Evolutionary conservation across 495 filamentous ascomycete species (phyloP).

Genomic region (Aspergillus bertholletiae): DNA sequence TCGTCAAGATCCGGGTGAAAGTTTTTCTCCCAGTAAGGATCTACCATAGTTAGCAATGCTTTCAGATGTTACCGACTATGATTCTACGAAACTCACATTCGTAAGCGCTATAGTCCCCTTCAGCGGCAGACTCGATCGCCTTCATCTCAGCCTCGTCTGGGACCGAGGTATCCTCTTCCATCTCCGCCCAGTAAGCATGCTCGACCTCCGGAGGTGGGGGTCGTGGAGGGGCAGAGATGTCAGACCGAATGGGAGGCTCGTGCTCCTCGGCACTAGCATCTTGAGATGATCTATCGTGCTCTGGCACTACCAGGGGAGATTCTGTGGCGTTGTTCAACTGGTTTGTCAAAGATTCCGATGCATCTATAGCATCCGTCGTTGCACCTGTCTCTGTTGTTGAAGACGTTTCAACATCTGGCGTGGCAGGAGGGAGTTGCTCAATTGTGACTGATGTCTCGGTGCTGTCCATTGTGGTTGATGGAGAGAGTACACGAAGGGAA

Average conservation of each 20-base stretch:
- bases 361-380: slow-evolving; percentile 4
- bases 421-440: slow-evolving; percentile 12
- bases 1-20: slow-evolving; percentile 57
- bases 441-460: slow-evolving; percentile 11
- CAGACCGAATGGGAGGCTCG: neutral
- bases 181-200: slow-evolving; percentile 45
- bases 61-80: neutral
- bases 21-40: slow-evolving; percentile 58
- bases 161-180: slow-evolving; percentile 53
- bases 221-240: neutral
- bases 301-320: neutral
- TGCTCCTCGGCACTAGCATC: neutral
- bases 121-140: slow-evolving; percentile 48
- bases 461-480: slow-evolving; percentile 26
- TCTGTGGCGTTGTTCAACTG: neutral
- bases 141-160: slow-evolving; percentile 60
- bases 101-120: slow-evolving; percentile 48
- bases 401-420: slow-evolving; percentile 8
- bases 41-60: slow-evolving; percentile 21
- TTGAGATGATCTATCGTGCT: neutral
- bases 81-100: slow-evolving; percentile 40
- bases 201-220: slow-evolving; percentile 30
- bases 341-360: slow-evolving; percentile 2
- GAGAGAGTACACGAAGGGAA: neutral
- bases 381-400: slow-evolving; percentile 4